Conservation (phyloP, 2,329 filamentous ascomycete species). For the Aspergillus versicolor region DNA sequence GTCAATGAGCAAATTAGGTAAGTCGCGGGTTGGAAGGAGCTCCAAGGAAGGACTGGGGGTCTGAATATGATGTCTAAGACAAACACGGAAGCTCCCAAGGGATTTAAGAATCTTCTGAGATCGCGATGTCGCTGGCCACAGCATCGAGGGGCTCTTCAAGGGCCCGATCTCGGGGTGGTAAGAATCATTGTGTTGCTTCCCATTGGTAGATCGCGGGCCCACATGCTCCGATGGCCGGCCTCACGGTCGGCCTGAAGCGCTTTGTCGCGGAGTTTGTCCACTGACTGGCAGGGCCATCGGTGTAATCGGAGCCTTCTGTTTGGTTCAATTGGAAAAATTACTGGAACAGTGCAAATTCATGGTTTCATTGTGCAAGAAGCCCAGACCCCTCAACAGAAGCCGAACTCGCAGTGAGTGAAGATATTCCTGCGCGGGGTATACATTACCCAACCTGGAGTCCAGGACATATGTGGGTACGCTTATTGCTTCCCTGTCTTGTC, state of each 20-base stretch:
- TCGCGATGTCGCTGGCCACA: slow-evolving; percentile 36
- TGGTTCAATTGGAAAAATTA: slow-evolving; percentile 2
- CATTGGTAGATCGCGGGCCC: slow-evolving; percentile 25
- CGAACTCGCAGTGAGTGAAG: too few species aligned
- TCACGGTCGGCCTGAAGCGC: slow-evolving; percentile 15
- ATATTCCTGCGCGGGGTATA: too few species aligned
- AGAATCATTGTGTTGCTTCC: slow-evolving; percentile 24
- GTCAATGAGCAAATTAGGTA: not conserved
- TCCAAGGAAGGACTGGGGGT: not conserved
- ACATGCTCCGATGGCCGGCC: not conserved
- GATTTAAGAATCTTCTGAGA: slow-evolving; percentile 23
- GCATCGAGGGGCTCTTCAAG: slow-evolving; percentile 28
- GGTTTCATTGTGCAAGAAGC: not conserved
- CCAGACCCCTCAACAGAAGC: too few species aligned
- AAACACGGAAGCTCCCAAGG: slow-evolving; percentile 4
- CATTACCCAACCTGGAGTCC: too few species aligned
- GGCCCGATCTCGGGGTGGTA: slow-evolving; percentile 39
- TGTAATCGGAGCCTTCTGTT: slow-evolving; percentile 6
- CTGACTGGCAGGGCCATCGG: slow-evolving; percentile 20
- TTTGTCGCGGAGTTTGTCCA: slow-evolving; percentile 11
- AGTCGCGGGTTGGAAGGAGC: not conserved
- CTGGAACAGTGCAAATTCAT: not conserved
- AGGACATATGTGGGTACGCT: too few species aligned
- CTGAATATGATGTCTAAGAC: not conserved
- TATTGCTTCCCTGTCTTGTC: too few species aligned